These are phyloP conservation scores for Atkinsonella hypoxylon DNA, from an alignment of 2,329 filamentous ascomycete species.

Conservation along the genomic window DNA sequence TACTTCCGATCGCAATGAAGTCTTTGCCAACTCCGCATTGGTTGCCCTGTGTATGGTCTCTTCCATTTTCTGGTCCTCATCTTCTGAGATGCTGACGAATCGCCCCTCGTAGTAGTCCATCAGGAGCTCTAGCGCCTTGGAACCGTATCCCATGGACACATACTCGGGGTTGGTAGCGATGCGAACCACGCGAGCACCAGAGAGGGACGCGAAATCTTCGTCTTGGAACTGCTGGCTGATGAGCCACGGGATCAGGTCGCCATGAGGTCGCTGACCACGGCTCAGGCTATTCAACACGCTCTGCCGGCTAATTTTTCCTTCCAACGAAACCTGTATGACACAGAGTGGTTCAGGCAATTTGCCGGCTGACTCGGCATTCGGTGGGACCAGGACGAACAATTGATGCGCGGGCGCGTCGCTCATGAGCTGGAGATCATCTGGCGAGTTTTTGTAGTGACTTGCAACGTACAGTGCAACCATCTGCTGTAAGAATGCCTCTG, in stretches of 20 bases:
- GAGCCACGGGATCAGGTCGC: conserved; percentile 94
- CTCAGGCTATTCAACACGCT: conserved; percentile 85
- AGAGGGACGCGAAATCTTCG: conserved; percentile 86
- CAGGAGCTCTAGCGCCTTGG: conserved; percentile 75
- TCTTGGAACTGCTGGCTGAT: conserved; percentile 98
- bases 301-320: conserved; percentile 87
- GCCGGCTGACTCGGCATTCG: conserved; percentile 63
- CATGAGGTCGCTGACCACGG: conserved; percentile 76
- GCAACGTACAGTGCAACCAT: conserved; percentile 98
- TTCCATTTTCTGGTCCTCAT: conserved; percentile 38
- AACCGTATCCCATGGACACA: conserved; percentile 83
- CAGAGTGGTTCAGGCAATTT: conserved; percentile 86
- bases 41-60: conserved; percentile 66
- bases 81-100: conserved; percentile 73
- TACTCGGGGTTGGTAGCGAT: conserved; percentile 97
- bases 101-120: conserved; percentile 92
- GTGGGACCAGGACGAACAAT: conserved; percentile 85
- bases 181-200: conserved; percentile 80
- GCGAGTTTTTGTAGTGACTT: conserved; percentile 95
- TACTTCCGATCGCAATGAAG: conserved; percentile 71
- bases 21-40: conserved; percentile 66
- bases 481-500: conserved; percentile 92
- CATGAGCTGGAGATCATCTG: conserved; percentile 97
- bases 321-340: conserved; percentile 85
- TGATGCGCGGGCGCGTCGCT: conserved; percentile 95